A percentile compares a stretch with the other conserved stretches of the same genome.
Evolutionary conservation across 225 moss, liverwort and hornwort species (phyloP).

Genomic region (Marchantia polymorpha): DNA sequence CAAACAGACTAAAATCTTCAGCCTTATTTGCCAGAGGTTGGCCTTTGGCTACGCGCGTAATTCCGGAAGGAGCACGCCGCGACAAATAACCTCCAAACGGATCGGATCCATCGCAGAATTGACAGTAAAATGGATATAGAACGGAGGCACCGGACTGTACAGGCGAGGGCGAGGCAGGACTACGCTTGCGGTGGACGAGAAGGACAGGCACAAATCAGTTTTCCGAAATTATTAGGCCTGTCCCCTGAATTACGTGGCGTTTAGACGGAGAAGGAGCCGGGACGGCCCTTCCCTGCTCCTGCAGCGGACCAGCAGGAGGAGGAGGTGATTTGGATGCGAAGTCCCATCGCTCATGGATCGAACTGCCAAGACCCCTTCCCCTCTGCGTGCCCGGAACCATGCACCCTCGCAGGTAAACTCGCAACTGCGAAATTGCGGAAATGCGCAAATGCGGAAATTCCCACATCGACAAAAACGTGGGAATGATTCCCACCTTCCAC

Average conservation of each 20-base stretch:
- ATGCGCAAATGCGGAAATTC: background rate
- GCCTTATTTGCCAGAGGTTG: background rate
- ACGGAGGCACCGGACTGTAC: background rate
- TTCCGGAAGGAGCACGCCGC: background rate
- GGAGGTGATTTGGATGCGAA: background rate
- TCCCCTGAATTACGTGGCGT: background rate
- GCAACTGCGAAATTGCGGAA: too few relatives aligned
- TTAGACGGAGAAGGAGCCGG: background rate
- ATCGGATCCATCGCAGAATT: background rate
- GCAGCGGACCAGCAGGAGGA: too few relatives aligned
- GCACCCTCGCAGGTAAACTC: background rate
- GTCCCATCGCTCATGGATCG: background rate
- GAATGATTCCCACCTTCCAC: conserved; percentile 2
- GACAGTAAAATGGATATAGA: background rate
- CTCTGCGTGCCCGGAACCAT: background rate
- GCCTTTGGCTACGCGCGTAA: background rate
- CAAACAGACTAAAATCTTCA: background rate
- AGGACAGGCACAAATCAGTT: background rate
- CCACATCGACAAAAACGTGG: conserved; percentile 3
- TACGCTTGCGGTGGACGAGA: background rate
- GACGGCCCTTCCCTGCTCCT: background rate
- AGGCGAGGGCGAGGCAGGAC: background rate
- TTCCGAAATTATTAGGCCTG: background rate
- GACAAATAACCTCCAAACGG: background rate
- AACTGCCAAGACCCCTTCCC: background rate